Base-by-base conservation (phyloP, 257 asterid species). In the Plantago elongata region DNA sequence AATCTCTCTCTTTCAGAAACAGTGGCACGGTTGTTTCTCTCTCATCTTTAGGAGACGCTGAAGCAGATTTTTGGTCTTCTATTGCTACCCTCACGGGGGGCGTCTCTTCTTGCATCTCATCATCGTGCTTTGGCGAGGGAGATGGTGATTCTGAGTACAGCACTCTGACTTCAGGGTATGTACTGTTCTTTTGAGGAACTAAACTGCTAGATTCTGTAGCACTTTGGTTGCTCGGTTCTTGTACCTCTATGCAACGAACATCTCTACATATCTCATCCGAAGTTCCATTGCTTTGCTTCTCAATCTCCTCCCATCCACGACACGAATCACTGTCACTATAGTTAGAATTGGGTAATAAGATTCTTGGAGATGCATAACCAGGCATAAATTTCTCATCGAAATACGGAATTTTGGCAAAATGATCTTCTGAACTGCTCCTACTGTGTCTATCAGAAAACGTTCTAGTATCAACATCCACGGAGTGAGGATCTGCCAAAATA, bases 301-400 rank as follows among this genome's bases (percentile, higher is more conserved):
- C 99, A 5, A 81, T 74, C 38, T 83, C 95, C 61, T 77, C 97
- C 99, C 99, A 93, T 16, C 77, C 89, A 44, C 70, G 83, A 72
- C 63, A 76, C 5, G 94, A 85, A 61, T 81, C 86, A 29, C 75
- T 79, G 60, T 82, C 96, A 5, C 84, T 84, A 54, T 57, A 81
- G 69, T 75, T 69, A 30, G 96, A 79, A 73, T 75, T 68, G 73
- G 75, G 58, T 7, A 49, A 56, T 22, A 75, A 45, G 54, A 77
- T 45, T 65, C 74, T 68, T 12, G 91, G 84, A 52, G 91, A 66
- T 44, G 73, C 61, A 63, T 69, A 71, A 22, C 71, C 66, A 37
- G 67, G 70, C 54, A 56, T 51, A 56, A 72, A 70, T 71, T 77
- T 74, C 54, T 82, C 82, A 29, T 75, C 79, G 59, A 74, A 84